Conservation (phyloP, 192 early-diverging fungal species). For the Podila epicladia region DNA sequence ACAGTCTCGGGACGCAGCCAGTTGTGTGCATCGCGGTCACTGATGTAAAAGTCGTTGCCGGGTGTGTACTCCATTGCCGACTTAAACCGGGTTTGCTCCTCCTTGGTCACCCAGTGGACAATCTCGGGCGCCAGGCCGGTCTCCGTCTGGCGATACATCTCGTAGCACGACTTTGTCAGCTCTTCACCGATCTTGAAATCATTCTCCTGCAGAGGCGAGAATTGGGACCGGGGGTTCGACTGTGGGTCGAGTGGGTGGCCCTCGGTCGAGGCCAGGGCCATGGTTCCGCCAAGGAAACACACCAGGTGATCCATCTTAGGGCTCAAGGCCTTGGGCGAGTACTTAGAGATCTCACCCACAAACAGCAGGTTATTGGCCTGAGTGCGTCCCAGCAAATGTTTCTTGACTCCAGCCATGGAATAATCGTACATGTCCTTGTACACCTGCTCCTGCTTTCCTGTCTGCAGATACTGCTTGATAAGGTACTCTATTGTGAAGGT, state of each 20-base stretch:
- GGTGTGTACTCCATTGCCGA: slow-evolving; percentile 34
- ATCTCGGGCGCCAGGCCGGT: slow-evolving; percentile 53
- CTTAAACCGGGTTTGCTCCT: slow-evolving; percentile 34
- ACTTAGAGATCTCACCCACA: slow-evolving; percentile 65
- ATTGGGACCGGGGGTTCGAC: slow-evolving; percentile 4
- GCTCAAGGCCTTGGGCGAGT: slow-evolving; percentile 29
- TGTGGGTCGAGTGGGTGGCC: slow-evolving; percentile 56
- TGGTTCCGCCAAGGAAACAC: slow-evolving; percentile 88
- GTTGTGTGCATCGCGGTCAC: slow-evolving; percentile 72
- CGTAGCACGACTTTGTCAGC: slow-evolving; percentile 71
- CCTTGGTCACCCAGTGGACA: slow-evolving; percentile 63
- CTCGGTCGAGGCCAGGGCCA: slow-evolving; percentile 78
- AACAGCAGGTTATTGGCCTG: slow-evolving; percentile 66
- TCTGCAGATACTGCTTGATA: slow-evolving; percentile 88
- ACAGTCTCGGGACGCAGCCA: slow-evolving; percentile 87
- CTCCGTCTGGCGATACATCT: slow-evolving; percentile 54
- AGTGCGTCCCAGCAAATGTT: slow-evolving; percentile 64
- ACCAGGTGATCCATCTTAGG: slow-evolving; percentile 91
- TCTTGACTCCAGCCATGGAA: slow-evolving; percentile 71
- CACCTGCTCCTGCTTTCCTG: slow-evolving; percentile 64
- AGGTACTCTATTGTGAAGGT: slow-evolving; percentile 78
- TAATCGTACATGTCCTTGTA: slow-evolving; percentile 77
- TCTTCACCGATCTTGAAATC: slow-evolving; percentile 79
- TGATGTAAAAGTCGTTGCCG: slow-evolving; percentile 67
- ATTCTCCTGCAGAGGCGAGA: slow-evolving; percentile 24